Evolutionary conservation across 345 rosid species (phyloP).

Genomic region (Erucastrum elatum): DNA sequence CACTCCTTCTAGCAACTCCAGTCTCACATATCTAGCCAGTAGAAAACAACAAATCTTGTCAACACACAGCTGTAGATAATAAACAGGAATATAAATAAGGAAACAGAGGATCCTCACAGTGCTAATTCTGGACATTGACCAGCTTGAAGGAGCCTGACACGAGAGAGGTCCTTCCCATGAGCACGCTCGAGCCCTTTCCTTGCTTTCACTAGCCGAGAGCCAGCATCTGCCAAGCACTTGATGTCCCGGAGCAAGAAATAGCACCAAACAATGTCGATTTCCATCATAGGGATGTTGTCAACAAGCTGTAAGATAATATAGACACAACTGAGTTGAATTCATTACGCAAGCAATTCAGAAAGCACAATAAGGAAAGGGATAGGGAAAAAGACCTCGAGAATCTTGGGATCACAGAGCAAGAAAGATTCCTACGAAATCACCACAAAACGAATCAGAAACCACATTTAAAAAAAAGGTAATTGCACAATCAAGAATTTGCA

Average conservation of each 20-base stretch:
- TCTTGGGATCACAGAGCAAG: slow-evolving; percentile 78
- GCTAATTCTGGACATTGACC: slow-evolving; percentile 80
- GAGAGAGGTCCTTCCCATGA: slow-evolving; percentile 87
- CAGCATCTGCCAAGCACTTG: slow-evolving; percentile 85
- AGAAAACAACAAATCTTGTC: not conserved
- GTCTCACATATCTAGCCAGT: slow-evolving; percentile 64
- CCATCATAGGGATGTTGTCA: slow-evolving; percentile 88
- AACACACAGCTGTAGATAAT: not conserved
- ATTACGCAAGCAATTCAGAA: not conserved
- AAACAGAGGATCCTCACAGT: slow-evolving; percentile 51
- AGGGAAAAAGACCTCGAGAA: slow-evolving; percentile 61
- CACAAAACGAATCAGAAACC: not conserved
- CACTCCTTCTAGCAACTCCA: slow-evolving; percentile 92
- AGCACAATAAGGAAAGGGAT: not conserved
- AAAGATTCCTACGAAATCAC: slow-evolving; percentile 68
- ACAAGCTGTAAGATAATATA: slow-evolving; percentile 52
- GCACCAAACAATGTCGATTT: slow-evolving; percentile 99
- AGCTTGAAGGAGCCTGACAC: slow-evolving; percentile 80
- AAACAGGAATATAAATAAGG: not conserved
- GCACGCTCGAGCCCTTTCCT: slow-evolving; percentile 89
- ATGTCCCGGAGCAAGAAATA: slow-evolving; percentile 87
- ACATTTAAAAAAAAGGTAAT: not conserved
- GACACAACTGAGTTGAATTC: not conserved
- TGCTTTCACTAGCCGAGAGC: slow-evolving; percentile 74
- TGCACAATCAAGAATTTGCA: slow-evolving; percentile 23